A percentile compares a stretch with the other conserved stretches of the same genome.
Evolutionary conservation across 75 land plant genomes (phyloP).

Genomic region (Selaginella moellendorffii): DNA sequence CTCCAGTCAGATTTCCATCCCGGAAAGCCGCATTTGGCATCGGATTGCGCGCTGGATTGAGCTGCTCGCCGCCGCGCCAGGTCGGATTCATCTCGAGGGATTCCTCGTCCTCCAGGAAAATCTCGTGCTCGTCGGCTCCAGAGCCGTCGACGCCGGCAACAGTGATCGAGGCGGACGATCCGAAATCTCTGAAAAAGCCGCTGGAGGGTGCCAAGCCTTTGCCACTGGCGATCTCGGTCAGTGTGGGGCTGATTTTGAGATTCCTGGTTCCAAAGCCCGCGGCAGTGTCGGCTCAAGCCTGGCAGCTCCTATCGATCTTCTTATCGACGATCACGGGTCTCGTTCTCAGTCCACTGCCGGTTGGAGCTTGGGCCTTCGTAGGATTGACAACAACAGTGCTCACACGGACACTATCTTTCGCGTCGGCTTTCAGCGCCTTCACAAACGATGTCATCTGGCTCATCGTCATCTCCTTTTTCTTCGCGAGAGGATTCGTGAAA

Average conservation of each 20-base stretch:
- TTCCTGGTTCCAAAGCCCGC: slow-evolving; percentile 65
- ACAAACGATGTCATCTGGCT: slow-evolving; percentile 97
- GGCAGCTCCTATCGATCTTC: slow-evolving; percentile 91
- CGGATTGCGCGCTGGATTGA: no score
- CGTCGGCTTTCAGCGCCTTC: slow-evolving; percentile 77
- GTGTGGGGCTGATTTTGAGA: slow-evolving; percentile 55
- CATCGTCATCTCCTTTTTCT: slow-evolving; percentile 97
- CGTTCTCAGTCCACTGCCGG: slow-evolving; percentile 34
- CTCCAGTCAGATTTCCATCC: no score
- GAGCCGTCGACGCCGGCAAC: slow-evolving; percentile 17
- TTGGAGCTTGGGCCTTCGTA: slow-evolving; percentile 94
- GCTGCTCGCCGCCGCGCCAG: slow-evolving; percentile 13
- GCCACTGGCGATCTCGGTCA: slow-evolving; percentile 55
- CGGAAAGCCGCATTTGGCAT: no score
- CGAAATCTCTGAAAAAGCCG: slow-evolving; percentile 21
- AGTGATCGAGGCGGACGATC: slow-evolving; percentile 18
- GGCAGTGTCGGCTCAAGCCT: slow-evolving; percentile 57
- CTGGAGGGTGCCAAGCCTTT: slow-evolving; percentile 55
- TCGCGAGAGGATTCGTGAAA: slow-evolving; percentile 97
- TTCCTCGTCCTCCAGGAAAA: no score
- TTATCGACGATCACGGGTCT: slow-evolving; percentile 70
- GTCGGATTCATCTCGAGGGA: slow-evolving; percentile 13
- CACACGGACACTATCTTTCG: slow-evolving; percentile 59
- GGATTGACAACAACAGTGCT: slow-evolving; percentile 55
- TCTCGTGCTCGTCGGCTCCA: no score